A percentile compares a stretch with the other conserved stretches of the same genome.
These are phyloP conservation scores for Sordariomycetes sp. DNA, from an alignment of 2,329 filamentous ascomycete species.

Conservation along the genomic window DNA sequence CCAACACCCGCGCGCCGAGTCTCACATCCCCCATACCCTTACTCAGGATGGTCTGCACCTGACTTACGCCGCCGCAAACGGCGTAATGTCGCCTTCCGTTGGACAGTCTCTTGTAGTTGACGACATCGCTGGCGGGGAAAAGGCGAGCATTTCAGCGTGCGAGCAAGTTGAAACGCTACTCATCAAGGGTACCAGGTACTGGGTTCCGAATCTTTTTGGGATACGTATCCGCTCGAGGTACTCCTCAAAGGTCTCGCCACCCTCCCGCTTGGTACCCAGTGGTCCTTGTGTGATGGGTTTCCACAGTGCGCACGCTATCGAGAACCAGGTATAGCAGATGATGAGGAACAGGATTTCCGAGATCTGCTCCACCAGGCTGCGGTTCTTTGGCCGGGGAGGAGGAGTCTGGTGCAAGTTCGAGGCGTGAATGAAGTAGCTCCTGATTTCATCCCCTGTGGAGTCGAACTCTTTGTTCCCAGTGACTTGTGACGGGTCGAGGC, in stretches of 20 bases:
- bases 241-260: constrained; percentile 33
- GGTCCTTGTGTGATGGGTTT: constrained; percentile 16
- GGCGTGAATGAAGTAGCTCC: constrained; percentile 40
- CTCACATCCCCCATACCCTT: constrained; percentile 27
- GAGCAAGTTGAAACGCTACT: constrained; percentile 46
- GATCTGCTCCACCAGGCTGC: constrained; percentile 26
- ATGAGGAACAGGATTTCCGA: constrained; percentile 32
- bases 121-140: constrained; percentile 44
- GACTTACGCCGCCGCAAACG: constrained; percentile 37
- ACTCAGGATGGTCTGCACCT: constrained; percentile 36
- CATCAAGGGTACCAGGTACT: constrained; percentile 45
- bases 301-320: constrained; percentile 38
- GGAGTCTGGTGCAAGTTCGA: constrained; percentile 42
- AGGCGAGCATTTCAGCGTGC: constrained; percentile 35
- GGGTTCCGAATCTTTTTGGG: constrained; percentile 33
- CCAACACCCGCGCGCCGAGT: constrained; percentile 26
- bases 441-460: constrained; percentile 7
- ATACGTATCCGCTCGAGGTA: constrained; percentile 42
- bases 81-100: constrained; percentile 39
- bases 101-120: constrained; percentile 38
- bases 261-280: neutral
- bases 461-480: no score
- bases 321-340: constrained; percentile 44
- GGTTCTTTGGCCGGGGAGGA: constrained; percentile 28
- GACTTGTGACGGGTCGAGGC: no score